Evolutionary conservation across 2,329 filamentous ascomycete species (phyloP).

Genomic region (Leptographium lundbergii): DNA sequence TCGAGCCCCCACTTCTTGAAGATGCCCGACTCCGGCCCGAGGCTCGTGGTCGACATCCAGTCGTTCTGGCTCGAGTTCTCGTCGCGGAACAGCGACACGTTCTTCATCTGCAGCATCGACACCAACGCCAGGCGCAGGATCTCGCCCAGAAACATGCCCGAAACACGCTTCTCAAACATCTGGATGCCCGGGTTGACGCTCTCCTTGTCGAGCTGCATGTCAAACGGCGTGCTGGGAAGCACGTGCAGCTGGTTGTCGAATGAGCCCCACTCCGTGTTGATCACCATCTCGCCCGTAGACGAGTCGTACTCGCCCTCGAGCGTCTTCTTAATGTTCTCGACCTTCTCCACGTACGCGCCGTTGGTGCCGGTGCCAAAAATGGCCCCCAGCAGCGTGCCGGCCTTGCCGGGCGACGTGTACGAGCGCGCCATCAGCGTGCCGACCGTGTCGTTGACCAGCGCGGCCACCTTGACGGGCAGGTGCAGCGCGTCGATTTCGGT

Average conservation of each 20-base stretch:
- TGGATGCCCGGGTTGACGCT: slow-evolving; percentile 89
- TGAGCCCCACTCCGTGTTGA: slow-evolving; percentile 97
- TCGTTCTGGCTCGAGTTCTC: slow-evolving; percentile 60
- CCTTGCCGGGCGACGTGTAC: slow-evolving; percentile 83
- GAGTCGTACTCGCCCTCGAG: slow-evolving; percentile 59
- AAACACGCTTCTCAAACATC: slow-evolving; percentile 98
- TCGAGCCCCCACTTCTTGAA: slow-evolving; percentile 81
- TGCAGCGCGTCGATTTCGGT: slow-evolving; percentile 74
- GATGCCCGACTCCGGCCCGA: slow-evolving; percentile 53
- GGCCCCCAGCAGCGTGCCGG: slow-evolving; percentile 76
- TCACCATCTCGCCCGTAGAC: slow-evolving; percentile 84
- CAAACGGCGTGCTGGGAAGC: slow-evolving; percentile 75
- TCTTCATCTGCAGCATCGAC: slow-evolving; percentile 55
- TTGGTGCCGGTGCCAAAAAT: slow-evolving; percentile 98
- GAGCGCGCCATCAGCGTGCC: slow-evolving; percentile 96
- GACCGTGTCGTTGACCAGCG: slow-evolving; percentile 93
- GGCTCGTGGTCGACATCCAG: slow-evolving; percentile 54
- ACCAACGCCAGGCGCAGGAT: slow-evolving; percentile 71
- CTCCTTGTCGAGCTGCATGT: slow-evolving; percentile 61
- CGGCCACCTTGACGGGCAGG: slow-evolving; percentile 87
- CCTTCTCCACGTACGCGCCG: slow-evolving; percentile 91
- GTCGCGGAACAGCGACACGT: slow-evolving; percentile 62
- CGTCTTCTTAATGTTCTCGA: slow-evolving; percentile 70
- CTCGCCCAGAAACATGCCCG: slow-evolving; percentile 96
- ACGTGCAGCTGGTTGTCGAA: slow-evolving; percentile 91